phyloP scores from a whole-genome alignment of 1,139 yeast genomes.

The Scheffersomyces parashehatae region DNA sequence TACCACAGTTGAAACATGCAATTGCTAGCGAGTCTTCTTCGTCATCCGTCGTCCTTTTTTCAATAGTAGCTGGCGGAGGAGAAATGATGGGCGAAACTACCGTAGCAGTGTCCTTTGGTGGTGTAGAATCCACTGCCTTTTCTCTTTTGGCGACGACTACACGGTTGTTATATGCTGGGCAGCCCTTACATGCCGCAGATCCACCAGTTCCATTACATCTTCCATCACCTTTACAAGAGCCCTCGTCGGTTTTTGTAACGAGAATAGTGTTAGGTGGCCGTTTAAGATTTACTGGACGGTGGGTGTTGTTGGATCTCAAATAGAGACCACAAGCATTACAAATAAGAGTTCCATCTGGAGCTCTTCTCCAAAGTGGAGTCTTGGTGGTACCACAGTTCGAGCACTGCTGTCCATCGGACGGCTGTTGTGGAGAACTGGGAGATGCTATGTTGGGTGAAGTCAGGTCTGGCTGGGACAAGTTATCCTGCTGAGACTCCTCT shows the following conservation, averaged over 20 bases:
- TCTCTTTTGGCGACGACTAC: conserved; percentile 33
- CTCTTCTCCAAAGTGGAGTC: conserved; percentile 71
- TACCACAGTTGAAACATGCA: conserved; percentile 80
- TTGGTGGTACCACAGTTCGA: conserved; percentile 68
- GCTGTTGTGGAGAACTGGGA: conserved; percentile 1
- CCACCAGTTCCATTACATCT: conserved; percentile 90
- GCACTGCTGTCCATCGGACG: conserved; percentile 48
- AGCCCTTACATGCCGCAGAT: conserved; percentile 73
- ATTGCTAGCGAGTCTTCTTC: conserved; percentile 53
- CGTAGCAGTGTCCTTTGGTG: conserved; percentile 1
- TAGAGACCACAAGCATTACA: conserved; percentile 76
- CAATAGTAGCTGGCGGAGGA: conserved; percentile 1
- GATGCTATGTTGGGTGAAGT: background rate
- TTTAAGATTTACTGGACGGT: conserved; percentile 61
- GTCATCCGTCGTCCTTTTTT: conserved; percentile 9
- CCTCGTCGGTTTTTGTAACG: conserved; percentile 43
- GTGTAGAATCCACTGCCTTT: conserved; percentile 1
- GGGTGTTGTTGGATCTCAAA: conserved; percentile 53
- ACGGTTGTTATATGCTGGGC: conserved; percentile 80
- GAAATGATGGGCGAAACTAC: conserved; percentile 3
- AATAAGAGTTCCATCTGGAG: conserved; percentile 64
- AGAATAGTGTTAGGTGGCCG: conserved; percentile 63
- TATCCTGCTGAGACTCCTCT: background rate
- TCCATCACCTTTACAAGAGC: conserved; percentile 82
- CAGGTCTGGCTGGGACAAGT: background rate